A percentile compares a stretch with the other conserved stretches of the same genome.
Conservation (phyloP, 805 yeast genomes). For the Metschnikowia colocasiae region DNA sequence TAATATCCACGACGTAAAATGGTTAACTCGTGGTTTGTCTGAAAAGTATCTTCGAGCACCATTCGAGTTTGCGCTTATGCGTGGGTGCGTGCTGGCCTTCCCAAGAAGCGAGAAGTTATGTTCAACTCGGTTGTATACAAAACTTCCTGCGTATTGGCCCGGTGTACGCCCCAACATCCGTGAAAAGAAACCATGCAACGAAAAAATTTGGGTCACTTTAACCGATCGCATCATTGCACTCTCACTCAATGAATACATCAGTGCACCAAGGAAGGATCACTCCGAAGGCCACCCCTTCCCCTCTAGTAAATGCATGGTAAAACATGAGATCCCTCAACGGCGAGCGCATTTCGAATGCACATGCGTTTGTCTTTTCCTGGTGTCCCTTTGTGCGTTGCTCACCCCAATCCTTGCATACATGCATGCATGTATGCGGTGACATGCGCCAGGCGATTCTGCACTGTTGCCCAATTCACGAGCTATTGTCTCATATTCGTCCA, state of each 20-base stretch:
- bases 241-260: background rate
- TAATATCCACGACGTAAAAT: background rate
- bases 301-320: background rate
- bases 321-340: background rate
- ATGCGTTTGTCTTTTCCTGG: background rate
- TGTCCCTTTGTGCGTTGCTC: background rate
- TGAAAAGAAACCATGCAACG: background rate
- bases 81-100: background rate
- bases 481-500: background rate
- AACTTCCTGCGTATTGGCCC: background rate
- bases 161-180: background rate
- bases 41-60: too few species aligned
- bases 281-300: too few species aligned
- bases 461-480: background rate
- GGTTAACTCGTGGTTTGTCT: too few species aligned
- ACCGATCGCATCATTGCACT: background rate
- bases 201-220: background rate
- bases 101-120: background rate
- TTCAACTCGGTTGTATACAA: background rate
- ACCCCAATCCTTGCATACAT: background rate
- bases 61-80: background rate
- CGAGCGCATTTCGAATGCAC: background rate
- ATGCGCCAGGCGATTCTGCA: conserved; percentile 1
- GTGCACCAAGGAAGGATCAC: background rate
- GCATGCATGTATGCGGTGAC: background rate